Percentiles rank a stretch among this genome's conserved stretches.
Conservation (phyloP, 2,329 filamentous ascomycete genomes). For the Diaporthe humulicola region DNA sequence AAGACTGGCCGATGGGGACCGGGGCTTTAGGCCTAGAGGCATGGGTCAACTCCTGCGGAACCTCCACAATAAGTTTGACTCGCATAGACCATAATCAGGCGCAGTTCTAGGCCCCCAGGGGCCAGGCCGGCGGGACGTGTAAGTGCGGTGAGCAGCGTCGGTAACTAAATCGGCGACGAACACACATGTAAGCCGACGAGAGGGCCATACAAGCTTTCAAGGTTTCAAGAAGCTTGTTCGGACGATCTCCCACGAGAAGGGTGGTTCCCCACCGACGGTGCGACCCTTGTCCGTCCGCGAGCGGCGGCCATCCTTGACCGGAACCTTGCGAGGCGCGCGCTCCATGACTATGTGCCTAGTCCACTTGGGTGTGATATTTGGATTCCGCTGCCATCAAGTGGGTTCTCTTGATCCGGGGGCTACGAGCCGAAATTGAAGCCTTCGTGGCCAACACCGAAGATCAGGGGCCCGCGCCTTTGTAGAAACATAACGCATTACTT, state of each 20-base stretch:
- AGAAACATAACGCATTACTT: background rate
- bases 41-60: background rate
- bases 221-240: conserved; percentile 27
- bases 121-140: background rate
- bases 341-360: conserved; percentile 15
- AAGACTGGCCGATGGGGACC: background rate
- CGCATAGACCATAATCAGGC: background rate
- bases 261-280: background rate
- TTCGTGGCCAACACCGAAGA: background rate
- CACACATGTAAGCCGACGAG: background rate
- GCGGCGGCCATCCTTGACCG: conserved; percentile 7
- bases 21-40: background rate
- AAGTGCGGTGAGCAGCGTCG: background rate
- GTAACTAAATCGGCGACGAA: background rate
- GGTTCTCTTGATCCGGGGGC: background rate
- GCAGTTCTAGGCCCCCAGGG: background rate
- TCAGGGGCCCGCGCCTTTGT: background rate
- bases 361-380: background rate
- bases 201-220: background rate
- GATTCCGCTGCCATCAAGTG: background rate
- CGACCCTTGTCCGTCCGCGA: background rate
- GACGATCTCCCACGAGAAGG: conserved; percentile 16
- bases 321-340: conserved; percentile 28
- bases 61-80: conserved; percentile 5
- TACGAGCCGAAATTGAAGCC: background rate